Conservation (phyloP, 1,139 yeast species). For the Suhomyces choctaworum region DNA sequence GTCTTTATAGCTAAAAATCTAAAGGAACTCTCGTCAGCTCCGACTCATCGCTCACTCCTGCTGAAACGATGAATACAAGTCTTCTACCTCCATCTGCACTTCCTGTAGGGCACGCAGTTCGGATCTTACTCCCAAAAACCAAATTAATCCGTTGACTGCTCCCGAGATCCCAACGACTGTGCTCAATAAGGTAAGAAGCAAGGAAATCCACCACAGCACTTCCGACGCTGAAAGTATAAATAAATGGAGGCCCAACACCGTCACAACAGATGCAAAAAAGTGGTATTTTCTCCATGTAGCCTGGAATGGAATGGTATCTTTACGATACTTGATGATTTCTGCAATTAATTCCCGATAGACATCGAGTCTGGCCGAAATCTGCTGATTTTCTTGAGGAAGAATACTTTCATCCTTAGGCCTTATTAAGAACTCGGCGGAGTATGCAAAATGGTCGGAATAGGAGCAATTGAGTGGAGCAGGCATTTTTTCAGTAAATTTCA, state of each 20-base stretch:
- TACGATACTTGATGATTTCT: slow-evolving; percentile 56
- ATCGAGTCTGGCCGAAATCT: slow-evolving; percentile 25
- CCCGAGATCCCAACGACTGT: slow-evolving; percentile 64
- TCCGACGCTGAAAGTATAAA: slow-evolving; percentile 62
- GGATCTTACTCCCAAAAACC: slow-evolving; percentile 72
- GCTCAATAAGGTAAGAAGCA: slow-evolving; percentile 55
- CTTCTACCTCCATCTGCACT: slow-evolving; percentile 59
- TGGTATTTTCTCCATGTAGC: slow-evolving; percentile 64
- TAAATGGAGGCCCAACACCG: slow-evolving; percentile 53
- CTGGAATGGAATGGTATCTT: slow-evolving; percentile 59
- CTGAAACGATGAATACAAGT: slow-evolving; percentile 26
- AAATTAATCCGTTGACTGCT: slow-evolving; percentile 72
- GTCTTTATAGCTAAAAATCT: background rate
- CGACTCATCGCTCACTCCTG: too few relatives aligned
- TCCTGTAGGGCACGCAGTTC: slow-evolving; percentile 80
- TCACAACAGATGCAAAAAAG: slow-evolving; percentile 55
- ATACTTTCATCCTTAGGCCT: slow-evolving; percentile 11
- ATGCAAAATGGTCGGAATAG: slow-evolving; percentile 92
- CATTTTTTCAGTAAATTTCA: slow-evolving; percentile 68
- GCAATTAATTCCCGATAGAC: slow-evolving; percentile 58
- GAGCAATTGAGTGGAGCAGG: slow-evolving; percentile 61
- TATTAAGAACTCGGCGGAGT: slow-evolving; percentile 53
- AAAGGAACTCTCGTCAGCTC: background rate
- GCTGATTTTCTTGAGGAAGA: slow-evolving; percentile 4
- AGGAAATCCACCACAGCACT: slow-evolving; percentile 57